These are phyloP conservation scores for Cladosporium sp. DNA, from an alignment of 2,329 filamentous ascomycete species.

Conservation along the genomic window DNA sequence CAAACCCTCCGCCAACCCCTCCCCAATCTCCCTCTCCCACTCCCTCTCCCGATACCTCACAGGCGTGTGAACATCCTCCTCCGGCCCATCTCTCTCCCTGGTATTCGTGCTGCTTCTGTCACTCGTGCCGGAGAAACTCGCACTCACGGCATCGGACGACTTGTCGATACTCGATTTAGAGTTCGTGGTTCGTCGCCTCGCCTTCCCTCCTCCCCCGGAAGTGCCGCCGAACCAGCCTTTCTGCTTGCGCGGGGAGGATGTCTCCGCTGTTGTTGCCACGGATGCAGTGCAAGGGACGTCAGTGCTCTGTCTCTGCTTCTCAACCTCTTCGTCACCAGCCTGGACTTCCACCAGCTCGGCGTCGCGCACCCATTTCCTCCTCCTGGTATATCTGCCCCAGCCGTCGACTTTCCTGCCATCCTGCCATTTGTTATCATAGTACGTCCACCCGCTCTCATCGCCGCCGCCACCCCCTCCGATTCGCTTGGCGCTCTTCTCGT, in stretches of 20 bases:
- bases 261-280: not conserved
- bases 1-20: constrained; percentile 79
- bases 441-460: constrained; percentile 83
- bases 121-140: constrained; percentile 4
- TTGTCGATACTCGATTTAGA: not conserved
- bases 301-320: too few species aligned
- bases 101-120: constrained; percentile 27
- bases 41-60: constrained; percentile 47
- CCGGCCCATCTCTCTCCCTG: constrained; percentile 31
- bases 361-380: constrained; percentile 94
- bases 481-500: constrained; percentile 23
- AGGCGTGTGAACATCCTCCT: constrained; percentile 48
- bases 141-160: constrained; percentile 6
- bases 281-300: not conserved
- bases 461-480: constrained; percentile 28
- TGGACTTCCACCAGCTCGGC: constrained; percentile 82
- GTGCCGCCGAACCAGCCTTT: constrained; percentile 29
- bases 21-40: constrained; percentile 71
- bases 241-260: constrained; percentile 18
- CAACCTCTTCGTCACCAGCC: not conserved
- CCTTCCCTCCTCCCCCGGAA: constrained; percentile 14
- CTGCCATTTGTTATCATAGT: constrained; percentile 98
- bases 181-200: constrained; percentile 15
- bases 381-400: constrained; percentile 90
- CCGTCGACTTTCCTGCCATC: constrained; percentile 83